Conservation (phyloP, 192 early-diverging fungal species). For the Gamsiella multidivaricata region DNA sequence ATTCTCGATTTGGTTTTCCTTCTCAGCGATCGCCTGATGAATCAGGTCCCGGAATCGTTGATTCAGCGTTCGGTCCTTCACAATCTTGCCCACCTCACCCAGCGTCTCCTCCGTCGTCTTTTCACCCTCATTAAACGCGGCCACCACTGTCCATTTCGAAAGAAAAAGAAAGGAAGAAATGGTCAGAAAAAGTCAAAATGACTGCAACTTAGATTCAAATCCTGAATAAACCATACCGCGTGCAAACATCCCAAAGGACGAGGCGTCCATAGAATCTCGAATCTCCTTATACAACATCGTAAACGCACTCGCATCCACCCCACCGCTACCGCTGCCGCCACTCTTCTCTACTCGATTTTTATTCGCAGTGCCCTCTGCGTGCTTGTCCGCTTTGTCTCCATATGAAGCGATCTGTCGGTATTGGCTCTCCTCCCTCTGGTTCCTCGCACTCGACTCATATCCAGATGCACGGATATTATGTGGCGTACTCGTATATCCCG, state of each 20-base stretch:
- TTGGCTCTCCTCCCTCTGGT: neutral
- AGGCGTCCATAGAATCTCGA: constrained; percentile 49
- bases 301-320: constrained; percentile 48
- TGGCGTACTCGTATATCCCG: neutral
- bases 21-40: constrained; percentile 46
- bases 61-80: constrained; percentile 30
- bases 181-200: too few species aligned
- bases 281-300: constrained; percentile 50
- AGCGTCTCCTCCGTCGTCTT: constrained; percentile 49
- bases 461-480: constrained; percentile 1
- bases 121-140: constrained; percentile 48
- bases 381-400: neutral
- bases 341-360: neutral
- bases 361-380: neutral
- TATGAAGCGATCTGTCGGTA: constrained; percentile 1
- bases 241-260: constrained; percentile 48
- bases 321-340: constrained; percentile 11
- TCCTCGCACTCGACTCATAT: constrained; percentile 27
- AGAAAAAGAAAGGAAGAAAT: neutral
- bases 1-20: constrained; percentile 34
- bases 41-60: constrained; percentile 48
- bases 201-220: too few species aligned
- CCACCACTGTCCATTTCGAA: constrained; percentile 19
- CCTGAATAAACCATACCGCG: constrained; percentile 15
- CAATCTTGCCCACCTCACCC: constrained; percentile 43